phyloP scores from a whole-genome alignment of 371 early-diverging fungal genomes.

The Mortierella sp. region DNA sequence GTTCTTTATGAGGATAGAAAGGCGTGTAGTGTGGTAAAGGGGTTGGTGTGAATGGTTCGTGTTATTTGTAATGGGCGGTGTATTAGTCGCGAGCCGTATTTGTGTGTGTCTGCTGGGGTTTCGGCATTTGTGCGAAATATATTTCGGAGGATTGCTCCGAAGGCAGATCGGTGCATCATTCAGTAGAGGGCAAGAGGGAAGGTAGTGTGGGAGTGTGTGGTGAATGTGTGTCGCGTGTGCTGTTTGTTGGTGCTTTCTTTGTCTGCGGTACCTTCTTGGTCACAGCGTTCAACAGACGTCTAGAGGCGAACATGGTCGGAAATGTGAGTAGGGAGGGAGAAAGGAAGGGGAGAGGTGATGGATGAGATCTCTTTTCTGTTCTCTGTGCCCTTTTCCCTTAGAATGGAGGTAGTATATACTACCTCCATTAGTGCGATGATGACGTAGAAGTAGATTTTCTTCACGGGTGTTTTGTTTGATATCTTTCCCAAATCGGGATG shows the following conservation, averaged over 20 bases:
- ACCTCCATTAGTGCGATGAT: no score
- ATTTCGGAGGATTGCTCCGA: slow-evolving; percentile 34
- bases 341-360: slow-evolving; percentile 4
- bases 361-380: slow-evolving; percentile 11
- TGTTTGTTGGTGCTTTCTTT: not conserved
- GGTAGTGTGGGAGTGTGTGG: not conserved
- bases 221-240: not conserved
- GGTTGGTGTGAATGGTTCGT: not conserved
- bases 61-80: not conserved
- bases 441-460: slow-evolving; percentile 1
- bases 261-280: slow-evolving; percentile 63
- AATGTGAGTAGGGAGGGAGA: not conserved
- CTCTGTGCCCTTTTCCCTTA: not conserved
- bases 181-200: no score
- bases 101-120: not conserved
- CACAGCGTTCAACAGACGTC: slow-evolving; percentile 69
- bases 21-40: not conserved
- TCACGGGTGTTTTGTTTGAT: not conserved
- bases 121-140: slow-evolving; percentile 2
- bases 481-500: slow-evolving; percentile 9
- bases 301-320: slow-evolving; percentile 66
- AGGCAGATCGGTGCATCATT: slow-evolving; percentile 8
- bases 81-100: not conserved
- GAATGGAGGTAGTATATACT: no score
- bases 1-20: not conserved